phyloP scores from a whole-genome alignment of 768 basidiomycete genomes.

The Pleurotus citrinopileatus region DNA sequence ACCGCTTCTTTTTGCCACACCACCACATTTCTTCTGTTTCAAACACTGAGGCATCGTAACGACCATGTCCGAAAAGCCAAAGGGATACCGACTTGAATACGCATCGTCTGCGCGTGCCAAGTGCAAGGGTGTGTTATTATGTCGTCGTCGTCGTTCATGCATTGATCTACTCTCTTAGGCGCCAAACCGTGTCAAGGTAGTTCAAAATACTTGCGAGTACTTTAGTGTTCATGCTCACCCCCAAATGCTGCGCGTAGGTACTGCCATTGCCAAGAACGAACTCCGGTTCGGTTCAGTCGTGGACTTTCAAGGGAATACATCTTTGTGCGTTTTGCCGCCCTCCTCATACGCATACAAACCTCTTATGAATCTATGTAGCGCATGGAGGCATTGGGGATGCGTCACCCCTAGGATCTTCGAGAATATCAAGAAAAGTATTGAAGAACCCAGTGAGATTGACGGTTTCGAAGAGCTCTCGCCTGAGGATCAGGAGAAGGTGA shows the following conservation, averaged over 20 bases:
- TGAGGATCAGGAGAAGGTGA: constrained; percentile 70
- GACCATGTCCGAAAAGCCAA: constrained; percentile 46
- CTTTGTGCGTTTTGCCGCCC: constrained; percentile 46
- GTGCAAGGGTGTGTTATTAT: constrained; percentile 67
- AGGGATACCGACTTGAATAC: constrained; percentile 80
- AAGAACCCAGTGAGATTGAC: constrained; percentile 68
- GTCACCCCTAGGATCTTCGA: constrained; percentile 62
- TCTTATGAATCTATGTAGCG: constrained; percentile 30
- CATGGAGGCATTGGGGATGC: constrained; percentile 94
- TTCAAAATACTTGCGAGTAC: constrained; percentile 12
- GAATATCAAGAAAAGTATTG: constrained; percentile 67
- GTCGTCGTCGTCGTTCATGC: constrained; percentile 20
- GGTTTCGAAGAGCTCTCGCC: constrained; percentile 73
- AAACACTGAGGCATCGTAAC: not conserved
- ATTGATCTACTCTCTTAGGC: constrained; percentile 39
- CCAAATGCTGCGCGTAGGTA: constrained; percentile 48
- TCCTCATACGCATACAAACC: not conserved
- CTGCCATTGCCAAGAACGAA: constrained; percentile 65
- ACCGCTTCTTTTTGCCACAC: not conserved
- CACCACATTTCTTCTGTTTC: not conserved
- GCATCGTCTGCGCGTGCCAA: constrained; percentile 64
- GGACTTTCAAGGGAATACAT: constrained; percentile 67
- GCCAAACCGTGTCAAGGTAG: constrained; percentile 74
- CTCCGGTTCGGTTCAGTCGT: constrained; percentile 74
- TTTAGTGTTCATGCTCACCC: constrained; percentile 14